Conservation (phyloP, 495 filamentous ascomycete species). For the Penicillium bovifimosum region DNA sequence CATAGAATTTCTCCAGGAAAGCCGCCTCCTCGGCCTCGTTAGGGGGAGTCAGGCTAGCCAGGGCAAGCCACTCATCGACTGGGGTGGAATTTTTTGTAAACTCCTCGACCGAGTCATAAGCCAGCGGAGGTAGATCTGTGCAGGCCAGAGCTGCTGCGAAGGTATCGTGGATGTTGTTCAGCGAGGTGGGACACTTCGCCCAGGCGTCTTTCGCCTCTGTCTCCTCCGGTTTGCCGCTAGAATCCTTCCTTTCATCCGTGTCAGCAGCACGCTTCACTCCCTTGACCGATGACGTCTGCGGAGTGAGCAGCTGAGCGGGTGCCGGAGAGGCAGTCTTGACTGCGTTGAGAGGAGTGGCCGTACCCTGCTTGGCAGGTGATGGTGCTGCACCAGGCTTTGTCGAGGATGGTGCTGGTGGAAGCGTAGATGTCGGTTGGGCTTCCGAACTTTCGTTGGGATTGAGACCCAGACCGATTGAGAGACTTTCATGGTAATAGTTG, state of each 20-base stretch:
- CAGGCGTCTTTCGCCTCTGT: slow-evolving; percentile 31
- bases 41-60: slow-evolving; percentile 34
- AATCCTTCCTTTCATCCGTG: slow-evolving; percentile 31
- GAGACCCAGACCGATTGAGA: slow-evolving; percentile 34
- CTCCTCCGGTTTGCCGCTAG: slow-evolving; percentile 14
- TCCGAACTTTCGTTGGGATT: slow-evolving; percentile 24
- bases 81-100: slow-evolving; percentile 41
- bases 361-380: slow-evolving; percentile 32
- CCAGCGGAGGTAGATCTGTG: slow-evolving; percentile 21
- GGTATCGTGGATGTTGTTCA: slow-evolving; percentile 38
- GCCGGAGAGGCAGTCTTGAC: slow-evolving; percentile 37
- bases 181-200: slow-evolving; percentile 39
- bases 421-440: slow-evolving; percentile 15
- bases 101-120: slow-evolving; percentile 35
- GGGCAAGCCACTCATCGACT: slow-evolving; percentile 32
- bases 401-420: slow-evolving; percentile 4
- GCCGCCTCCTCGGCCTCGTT: slow-evolving; percentile 10
- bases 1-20: slow-evolving; percentile 9
- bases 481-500: slow-evolving; percentile 41
- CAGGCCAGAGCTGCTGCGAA: slow-evolving; percentile 32
- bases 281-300: slow-evolving; percentile 27
- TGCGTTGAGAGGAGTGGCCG: slow-evolving; percentile 32
- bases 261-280: slow-evolving; percentile 22
- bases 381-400: slow-evolving; percentile 23
- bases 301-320: slow-evolving; percentile 40